Conservation (phyloP, 768 basidiomycete species). For the Butyriboletus loyo region DNA sequence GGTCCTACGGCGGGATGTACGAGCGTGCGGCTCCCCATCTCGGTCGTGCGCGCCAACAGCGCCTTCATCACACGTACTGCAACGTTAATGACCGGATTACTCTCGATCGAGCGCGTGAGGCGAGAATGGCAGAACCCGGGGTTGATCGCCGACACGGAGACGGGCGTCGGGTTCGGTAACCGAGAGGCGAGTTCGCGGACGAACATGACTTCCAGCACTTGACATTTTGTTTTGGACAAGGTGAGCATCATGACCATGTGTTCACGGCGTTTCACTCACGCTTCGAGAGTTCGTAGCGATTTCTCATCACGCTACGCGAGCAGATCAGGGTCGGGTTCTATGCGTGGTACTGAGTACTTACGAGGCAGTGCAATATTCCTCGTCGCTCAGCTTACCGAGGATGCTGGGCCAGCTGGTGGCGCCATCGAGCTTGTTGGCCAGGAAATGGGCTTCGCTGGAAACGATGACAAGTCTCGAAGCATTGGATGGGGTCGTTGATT, state of each 20-base stretch:
- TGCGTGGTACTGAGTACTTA: slow-evolving; percentile 9
- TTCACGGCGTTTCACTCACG: slow-evolving; percentile 10
- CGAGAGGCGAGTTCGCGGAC: slow-evolving; percentile 34
- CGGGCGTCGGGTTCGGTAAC: slow-evolving; percentile 23
- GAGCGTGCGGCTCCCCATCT: slow-evolving; percentile 36
- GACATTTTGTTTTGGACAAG: not conserved
- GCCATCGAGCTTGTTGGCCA: slow-evolving; percentile 8
- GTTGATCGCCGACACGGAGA: slow-evolving; percentile 32
- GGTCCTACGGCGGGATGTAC: slow-evolving; percentile 32
- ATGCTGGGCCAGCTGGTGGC: slow-evolving; percentile 22
- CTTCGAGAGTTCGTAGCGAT: slow-evolving; percentile 27
- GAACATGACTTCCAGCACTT: slow-evolving; percentile 37
- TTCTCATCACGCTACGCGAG: slow-evolving; percentile 20
- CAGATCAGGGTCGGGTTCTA: not conserved
- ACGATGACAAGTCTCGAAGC: slow-evolving; percentile 31
- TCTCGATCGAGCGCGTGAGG: slow-evolving; percentile 22
- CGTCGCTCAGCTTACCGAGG: slow-evolving; percentile 26
- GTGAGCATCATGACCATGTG: not conserved
- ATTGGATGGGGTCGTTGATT: slow-evolving; percentile 21
- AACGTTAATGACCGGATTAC: not conserved
- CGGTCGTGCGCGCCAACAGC: slow-evolving; percentile 30
- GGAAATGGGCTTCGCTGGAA: slow-evolving; percentile 29
- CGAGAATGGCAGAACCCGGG: slow-evolving; percentile 37
- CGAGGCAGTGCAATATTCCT: slow-evolving; percentile 27
- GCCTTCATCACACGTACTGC: slow-evolving; percentile 9